These are phyloP conservation scores for Leccinum imitatum DNA, from an alignment of 768 basidiomycete genomes.

Conservation along the genomic window DNA sequence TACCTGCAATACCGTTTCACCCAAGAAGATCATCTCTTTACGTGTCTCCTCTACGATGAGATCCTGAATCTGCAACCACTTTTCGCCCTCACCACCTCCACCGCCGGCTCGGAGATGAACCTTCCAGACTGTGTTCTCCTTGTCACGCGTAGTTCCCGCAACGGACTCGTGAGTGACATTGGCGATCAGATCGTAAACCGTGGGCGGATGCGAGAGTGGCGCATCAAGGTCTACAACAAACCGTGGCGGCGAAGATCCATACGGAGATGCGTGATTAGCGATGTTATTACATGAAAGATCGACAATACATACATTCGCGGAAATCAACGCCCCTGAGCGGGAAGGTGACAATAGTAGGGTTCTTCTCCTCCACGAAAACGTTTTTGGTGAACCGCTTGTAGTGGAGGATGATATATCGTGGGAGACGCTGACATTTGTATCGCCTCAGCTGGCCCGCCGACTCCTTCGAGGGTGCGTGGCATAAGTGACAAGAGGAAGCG, in stretches of 20 bases:
- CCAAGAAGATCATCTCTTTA: slow-evolving; percentile 96
- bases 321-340: slow-evolving; percentile 93
- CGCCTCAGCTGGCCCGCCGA: slow-evolving; percentile 79
- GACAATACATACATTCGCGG: slow-evolving; percentile 70
- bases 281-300: slow-evolving; percentile 21
- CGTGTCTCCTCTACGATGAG: slow-evolving; percentile 94
- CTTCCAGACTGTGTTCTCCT: slow-evolving; percentile 92
- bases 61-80: slow-evolving; percentile 97
- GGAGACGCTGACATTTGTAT: slow-evolving; percentile 87
- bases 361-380: slow-evolving; percentile 96
- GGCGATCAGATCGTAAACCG: slow-evolving; percentile 90
- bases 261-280: slow-evolving; percentile 24
- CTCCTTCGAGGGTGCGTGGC: slow-evolving; percentile 53
- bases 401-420: slow-evolving; percentile 90
- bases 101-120: slow-evolving; percentile 77
- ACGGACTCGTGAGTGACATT: slow-evolving; percentile 95
- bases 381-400: slow-evolving; percentile 98
- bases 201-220: slow-evolving; percentile 54
- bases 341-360: slow-evolving; percentile 98
- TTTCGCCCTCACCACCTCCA: slow-evolving; percentile 79
- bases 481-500: slow-evolving; percentile 13
- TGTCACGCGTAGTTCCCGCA: slow-evolving; percentile 92
- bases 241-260: slow-evolving; percentile 24
- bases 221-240: slow-evolving; percentile 71
- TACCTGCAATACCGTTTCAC: slow-evolving; percentile 96